Conservation (phyloP, 1,284 basidiomycete genomes). For the Boletus semigastroideus region DNA sequence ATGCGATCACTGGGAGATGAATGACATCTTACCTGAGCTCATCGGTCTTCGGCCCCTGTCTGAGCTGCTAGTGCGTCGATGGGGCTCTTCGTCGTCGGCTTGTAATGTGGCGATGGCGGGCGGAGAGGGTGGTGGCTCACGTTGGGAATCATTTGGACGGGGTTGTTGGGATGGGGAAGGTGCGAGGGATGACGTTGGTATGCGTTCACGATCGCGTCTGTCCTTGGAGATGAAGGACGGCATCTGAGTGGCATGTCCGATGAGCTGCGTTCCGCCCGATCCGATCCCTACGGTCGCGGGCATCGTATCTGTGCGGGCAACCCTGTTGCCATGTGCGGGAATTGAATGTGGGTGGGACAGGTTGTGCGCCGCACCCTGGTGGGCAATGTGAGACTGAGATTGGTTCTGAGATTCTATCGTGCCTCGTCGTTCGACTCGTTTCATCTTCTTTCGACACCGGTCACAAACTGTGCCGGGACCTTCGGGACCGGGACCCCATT, state of each 20-base stretch:
- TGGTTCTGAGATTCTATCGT: slow-evolving; percentile 43
- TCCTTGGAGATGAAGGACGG: slow-evolving; percentile 30
- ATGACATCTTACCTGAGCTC: slow-evolving; percentile 24
- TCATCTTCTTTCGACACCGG: slow-evolving; percentile 84
- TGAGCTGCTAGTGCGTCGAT: slow-evolving; percentile 15
- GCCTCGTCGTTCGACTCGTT: slow-evolving; percentile 73
- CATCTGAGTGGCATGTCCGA: slow-evolving; percentile 22
- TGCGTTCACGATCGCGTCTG: slow-evolving; percentile 28
- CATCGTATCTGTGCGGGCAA: slow-evolving; percentile 29
- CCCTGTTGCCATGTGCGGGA: slow-evolving; percentile 20
- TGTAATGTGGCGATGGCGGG: slow-evolving; percentile 33
- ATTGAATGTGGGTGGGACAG: slow-evolving; percentile 24
- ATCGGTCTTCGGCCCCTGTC: slow-evolving; percentile 28
- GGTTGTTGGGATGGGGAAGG: slow-evolving; percentile 15
- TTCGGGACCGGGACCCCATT: slow-evolving; percentile 82
- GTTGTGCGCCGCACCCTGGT: slow-evolving; percentile 4
- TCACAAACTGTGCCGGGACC: slow-evolving; percentile 84
- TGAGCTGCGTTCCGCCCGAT: slow-evolving; percentile 30
- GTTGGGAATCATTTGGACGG: slow-evolving; percentile 19
- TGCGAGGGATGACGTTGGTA: slow-evolving; percentile 28
- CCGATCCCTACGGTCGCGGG: slow-evolving; percentile 27
- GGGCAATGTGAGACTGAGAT: slow-evolving; percentile 18
- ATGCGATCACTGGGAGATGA: slow-evolving; percentile 6
- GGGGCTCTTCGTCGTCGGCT: slow-evolving; percentile 28
- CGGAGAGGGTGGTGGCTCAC: slow-evolving; percentile 27